Base-by-base conservation (phyloP, 139 green algal species). In the Tetradesmus lagerheimii region DNA sequence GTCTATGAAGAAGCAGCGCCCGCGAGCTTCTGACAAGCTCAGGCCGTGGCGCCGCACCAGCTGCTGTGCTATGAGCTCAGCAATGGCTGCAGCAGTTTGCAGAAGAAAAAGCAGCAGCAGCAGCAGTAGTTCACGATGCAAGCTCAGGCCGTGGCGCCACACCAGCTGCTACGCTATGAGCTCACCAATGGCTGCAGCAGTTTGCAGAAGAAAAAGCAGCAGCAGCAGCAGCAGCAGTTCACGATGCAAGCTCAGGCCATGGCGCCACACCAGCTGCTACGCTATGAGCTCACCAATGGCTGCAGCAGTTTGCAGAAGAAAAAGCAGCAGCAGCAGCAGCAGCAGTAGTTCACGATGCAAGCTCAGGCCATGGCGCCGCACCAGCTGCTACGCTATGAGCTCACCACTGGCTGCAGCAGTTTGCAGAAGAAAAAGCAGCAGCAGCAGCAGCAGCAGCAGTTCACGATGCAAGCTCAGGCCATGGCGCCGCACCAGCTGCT, bases 1-100 rank as follows among this genome's bases (percentile, higher is more conserved):
- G 87, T 95, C 93, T 25, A 95, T 83, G 91, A 93, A 95, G 62
- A 89, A 89, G 91, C 91, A 94, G 38, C 29, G 78, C 8, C 78
- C 8, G 11, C 76, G 76, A 3, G 76, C 76, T 6, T 45, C 31
- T 29, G 66, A 6, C 57, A 88, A 78, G 43, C 47, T 81, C 1
- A 80, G 39, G 8, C 64, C 64, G 16, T 62, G 39, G 12, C 18
- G 34, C 38, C 16, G 57, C 64, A 81, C 64, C 31, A 89, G 64
- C 38, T 80, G 39, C 38, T 39, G 38, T n/a, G 83, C 35, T 18
- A 89, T 81, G 11, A 89, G 29, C 83, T 89, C 83, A 18, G 64
- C 83, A n/a, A 91, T 25, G 34, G 47, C 80, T 85, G 45, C 80
- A 71, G 50, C 50, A 64, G 50, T 25, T 5, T 20, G 15, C 15